Evolutionary conservation across 2,329 filamentous ascomycete species (phyloP).

Genomic region (Pseudogymnoascus sp.): DNA sequence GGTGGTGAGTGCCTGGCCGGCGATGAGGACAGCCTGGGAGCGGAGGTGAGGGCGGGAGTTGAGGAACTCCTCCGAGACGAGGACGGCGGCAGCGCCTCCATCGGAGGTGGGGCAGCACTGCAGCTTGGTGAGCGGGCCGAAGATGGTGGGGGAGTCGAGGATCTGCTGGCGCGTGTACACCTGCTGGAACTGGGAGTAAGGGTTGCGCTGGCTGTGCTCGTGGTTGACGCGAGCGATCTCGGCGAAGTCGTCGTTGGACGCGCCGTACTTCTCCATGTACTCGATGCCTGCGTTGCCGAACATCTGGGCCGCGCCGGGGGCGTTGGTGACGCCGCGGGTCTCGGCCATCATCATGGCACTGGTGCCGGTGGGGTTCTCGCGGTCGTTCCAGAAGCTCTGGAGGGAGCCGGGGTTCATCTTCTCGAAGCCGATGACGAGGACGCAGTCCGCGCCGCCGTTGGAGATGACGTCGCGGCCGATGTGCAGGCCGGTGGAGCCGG

Average conservation of each 20-base stretch:
- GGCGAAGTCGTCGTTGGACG: constrained; percentile 76
- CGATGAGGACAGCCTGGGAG: constrained; percentile 76
- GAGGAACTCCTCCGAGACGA: constrained; percentile 85
- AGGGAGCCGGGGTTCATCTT: constrained; percentile 95
- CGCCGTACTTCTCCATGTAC: constrained; percentile 94
- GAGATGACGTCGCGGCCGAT: constrained; percentile 75
- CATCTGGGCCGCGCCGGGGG: constrained; percentile 81
- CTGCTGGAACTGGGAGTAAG: constrained; percentile 95
- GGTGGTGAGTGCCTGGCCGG: constrained; percentile 80
- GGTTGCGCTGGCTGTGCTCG: constrained; percentile 82
- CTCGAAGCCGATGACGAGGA: constrained; percentile 91
- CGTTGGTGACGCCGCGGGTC: constrained; percentile 72
- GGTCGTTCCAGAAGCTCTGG: constrained; percentile 75
- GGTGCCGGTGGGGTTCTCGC: constrained; percentile 69
- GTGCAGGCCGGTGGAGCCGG: constrained; percentile 82
- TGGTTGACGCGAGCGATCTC: constrained; percentile 94
- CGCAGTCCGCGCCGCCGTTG: constrained; percentile 75
- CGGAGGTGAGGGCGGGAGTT: constrained; percentile 75
- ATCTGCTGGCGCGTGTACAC: constrained; percentile 85
- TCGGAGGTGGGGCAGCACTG: constrained; percentile 97
- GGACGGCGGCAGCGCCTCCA: constrained; percentile 77
- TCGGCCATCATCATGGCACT: constrained; percentile 70
- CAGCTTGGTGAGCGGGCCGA: constrained; percentile 87
- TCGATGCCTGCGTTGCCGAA: constrained; percentile 91
- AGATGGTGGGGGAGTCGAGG: constrained; percentile 66